Evolutionary conservation across 2,329 filamentous ascomycete species (phyloP), one percentile per base, ranked within the genome.

Genomic region (Aspergillus awamori): DNA sequence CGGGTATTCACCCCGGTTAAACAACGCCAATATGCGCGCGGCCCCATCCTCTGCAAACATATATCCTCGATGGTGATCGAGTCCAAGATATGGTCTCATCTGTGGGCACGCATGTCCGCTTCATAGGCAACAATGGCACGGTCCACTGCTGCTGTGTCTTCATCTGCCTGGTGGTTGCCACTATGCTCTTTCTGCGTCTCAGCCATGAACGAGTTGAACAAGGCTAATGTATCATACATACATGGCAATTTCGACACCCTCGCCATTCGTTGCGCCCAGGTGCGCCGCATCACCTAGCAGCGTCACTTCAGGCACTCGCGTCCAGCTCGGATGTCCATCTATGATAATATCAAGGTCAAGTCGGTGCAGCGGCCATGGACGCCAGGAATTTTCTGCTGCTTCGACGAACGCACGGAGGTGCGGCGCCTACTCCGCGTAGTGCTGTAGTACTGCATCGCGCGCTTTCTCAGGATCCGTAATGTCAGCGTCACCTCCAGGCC

Each of bases 201-300:
- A 15, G 45, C 11, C 11, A 26, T 48, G 2, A 48, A 4, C 2
- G 20, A 10, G 8, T 67, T 63, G 24, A 63, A 63, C 33, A 73
- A 53, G 13, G 65, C 57, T 20, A 72, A 41, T 1, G 70, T 62
- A 64, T 73, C 70, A 51, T 62, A 64, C 68, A 73, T 71, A 17
- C 17, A 17, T 17, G 20, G 70, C 67, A 47, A 64, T 63, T 43
- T 74, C 74, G 22, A 74, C 72, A 1, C 72, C 72, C 33, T 70
- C 72, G 2, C 72, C 72, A 47, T 70, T 69, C 1, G 71, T 70
- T 2, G 68, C 70, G 17, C 67, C 63, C n/a, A 73, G 58, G 60
- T 74, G 72, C 5, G 71, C 68, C 5, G 71, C 69, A 59, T 75
- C 72, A 6, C 72, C 72, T 15, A 74, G 57, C 11, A 75, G 49